Conservation (phyloP, 2,329 filamentous ascomycete species). For the Pseudopyrenochaeta lycopersici region DNA sequence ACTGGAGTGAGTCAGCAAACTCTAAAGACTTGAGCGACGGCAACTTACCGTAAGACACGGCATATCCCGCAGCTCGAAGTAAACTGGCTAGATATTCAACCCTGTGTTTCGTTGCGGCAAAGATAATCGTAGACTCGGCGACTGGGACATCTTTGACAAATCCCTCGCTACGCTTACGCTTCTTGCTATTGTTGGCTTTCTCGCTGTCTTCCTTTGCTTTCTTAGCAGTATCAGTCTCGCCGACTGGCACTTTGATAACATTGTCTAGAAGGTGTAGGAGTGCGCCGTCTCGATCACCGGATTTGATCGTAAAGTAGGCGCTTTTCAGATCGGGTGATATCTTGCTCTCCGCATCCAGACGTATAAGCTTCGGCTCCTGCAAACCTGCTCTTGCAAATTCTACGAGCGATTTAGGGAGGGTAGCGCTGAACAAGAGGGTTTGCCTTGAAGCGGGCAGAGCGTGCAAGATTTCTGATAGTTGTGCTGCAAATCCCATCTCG, state of each 20-base stretch:
- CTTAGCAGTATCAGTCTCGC: constrained; percentile 64
- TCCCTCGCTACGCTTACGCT: constrained; percentile 72
- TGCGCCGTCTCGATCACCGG: constrained; percentile 91
- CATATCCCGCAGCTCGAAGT: constrained; percentile 82
- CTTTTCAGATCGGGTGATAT: constrained; percentile 95
- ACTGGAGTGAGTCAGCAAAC: constrained; percentile 54
- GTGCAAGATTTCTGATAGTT: constrained; percentile 91
- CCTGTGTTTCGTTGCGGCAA: constrained; percentile 94
- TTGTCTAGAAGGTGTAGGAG: constrained; percentile 89
- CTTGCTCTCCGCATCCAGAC: constrained; percentile 93
- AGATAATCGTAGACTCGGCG: constrained; percentile 91
- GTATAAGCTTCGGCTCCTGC: constrained; percentile 88
- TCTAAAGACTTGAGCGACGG: neutral
- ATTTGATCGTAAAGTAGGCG: constrained; percentile 93
- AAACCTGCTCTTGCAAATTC: constrained; percentile 95
- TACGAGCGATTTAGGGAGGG: constrained; percentile 89
- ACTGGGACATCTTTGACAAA: constrained; percentile 76
- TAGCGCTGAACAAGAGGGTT: constrained; percentile 94
- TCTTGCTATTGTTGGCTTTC: constrained; percentile 65
- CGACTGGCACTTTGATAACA: constrained; percentile 87
- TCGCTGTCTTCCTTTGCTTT: constrained; percentile 56
- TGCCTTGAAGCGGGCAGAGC: constrained; percentile 85
- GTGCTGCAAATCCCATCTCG: constrained; percentile 97
- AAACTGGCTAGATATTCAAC: constrained; percentile 90
- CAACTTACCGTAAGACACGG: constrained; percentile 74